phyloP scores from a whole-genome alignment of 768 basidiomycete species.

The Pisolithus tinctorius region DNA sequence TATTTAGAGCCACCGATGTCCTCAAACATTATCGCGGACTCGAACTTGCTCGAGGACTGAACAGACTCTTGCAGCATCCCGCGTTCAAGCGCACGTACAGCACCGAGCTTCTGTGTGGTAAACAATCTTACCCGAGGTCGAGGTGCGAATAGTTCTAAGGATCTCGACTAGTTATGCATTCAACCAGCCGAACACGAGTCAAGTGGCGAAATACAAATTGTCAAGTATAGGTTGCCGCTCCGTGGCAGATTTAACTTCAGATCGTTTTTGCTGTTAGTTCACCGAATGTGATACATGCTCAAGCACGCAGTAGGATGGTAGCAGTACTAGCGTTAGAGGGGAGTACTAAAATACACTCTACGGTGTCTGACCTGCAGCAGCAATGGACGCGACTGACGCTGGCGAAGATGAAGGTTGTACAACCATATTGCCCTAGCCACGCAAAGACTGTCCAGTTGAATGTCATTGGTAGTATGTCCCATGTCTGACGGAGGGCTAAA shows the following conservation, averaged over 20 bases:
- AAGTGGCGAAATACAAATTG: conserved; percentile 57
- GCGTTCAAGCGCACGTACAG: too few species aligned
- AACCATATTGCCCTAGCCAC: conserved; percentile 68
- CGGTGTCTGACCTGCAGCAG: background rate
- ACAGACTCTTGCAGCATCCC: conserved; percentile 43
- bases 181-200: conserved; percentile 72
- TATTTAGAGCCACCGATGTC: conserved; percentile 59
- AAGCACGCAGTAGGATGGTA: too few species aligned
- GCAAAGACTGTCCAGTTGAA: conserved; percentile 63
- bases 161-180: conserved; percentile 52
- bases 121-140: conserved; percentile 4
- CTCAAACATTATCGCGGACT: conserved; percentile 66
- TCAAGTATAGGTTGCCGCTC: too few species aligned
- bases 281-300: too few species aligned
- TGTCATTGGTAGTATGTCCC: conserved; percentile 78
- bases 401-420: conserved; percentile 31
- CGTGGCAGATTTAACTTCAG: too few species aligned
- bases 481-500: conserved; percentile 80
- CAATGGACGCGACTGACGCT: background rate
- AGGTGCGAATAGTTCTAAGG: background rate
- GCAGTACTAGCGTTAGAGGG: too few species aligned
- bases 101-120: conserved; percentile 59
- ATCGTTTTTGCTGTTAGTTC: too few species aligned
- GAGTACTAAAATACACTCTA: background rate
- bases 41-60: conserved; percentile 42